A percentile compares a stretch with the other conserved stretches of the same genome.
These are phyloP conservation scores for Euptelea pleiosperma DNA, from an alignment of 164 flowering plant genomes.

Conservation along the genomic window DNA sequence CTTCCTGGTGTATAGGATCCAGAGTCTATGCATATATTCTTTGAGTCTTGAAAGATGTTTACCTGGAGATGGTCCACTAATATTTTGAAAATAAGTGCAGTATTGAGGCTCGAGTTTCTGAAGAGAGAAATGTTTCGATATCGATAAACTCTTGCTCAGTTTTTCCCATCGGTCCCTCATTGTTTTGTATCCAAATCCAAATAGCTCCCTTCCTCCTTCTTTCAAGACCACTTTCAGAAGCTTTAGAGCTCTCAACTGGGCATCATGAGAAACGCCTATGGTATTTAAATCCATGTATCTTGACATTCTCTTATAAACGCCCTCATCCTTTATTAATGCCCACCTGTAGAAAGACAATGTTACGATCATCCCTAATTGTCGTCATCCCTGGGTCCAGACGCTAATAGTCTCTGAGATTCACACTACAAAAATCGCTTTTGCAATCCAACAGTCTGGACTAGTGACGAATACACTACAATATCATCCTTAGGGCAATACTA, in stretches of 20 bases:
- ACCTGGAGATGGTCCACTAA: constrained; percentile 64
- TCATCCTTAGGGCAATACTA: too few relatives aligned
- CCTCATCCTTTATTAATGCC: constrained; percentile 65
- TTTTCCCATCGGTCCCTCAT: constrained; percentile 52
- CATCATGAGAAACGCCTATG: constrained; percentile 52
- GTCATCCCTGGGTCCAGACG: too few relatives aligned
- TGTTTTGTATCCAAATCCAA: constrained; percentile 40
- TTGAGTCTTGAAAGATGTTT: neutral
- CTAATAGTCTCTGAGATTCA: too few relatives aligned
- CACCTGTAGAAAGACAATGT: constrained; percentile 56
- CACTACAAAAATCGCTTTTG: too few relatives aligned
- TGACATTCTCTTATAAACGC: constrained; percentile 40
- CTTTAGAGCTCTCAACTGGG: constrained; percentile 59
- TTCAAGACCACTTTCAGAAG: constrained; percentile 40
- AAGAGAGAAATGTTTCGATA: constrained; percentile 41
- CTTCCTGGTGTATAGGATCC: too few relatives aligned
- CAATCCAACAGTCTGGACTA: too few relatives aligned
- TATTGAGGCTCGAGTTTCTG: constrained; percentile 39
- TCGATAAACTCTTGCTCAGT: constrained; percentile 29
- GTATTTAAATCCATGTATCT: constrained; percentile 23
- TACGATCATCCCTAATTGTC: too few relatives aligned
- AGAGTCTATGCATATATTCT: too few relatives aligned
- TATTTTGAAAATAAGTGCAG: constrained; percentile 45
- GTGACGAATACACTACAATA: too few relatives aligned
- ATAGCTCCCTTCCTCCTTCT: constrained; percentile 34